Conservation (phyloP, 1,139 yeast species). For the Hyphopichia burtonii region DNA sequence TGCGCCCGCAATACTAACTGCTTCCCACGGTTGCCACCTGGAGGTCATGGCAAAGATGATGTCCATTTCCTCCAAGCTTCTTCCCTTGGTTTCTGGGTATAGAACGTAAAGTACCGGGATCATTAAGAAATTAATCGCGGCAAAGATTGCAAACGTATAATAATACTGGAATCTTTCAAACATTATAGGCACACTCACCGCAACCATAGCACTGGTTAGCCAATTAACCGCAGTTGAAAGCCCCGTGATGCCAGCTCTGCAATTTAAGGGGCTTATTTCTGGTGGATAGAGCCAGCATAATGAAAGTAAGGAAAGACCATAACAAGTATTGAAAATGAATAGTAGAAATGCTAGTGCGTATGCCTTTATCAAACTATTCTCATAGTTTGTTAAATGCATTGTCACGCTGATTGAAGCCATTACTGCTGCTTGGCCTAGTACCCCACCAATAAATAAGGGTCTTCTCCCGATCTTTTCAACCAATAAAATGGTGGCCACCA, state of each 20-base stretch:
- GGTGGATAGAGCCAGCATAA: slow-evolving; percentile 24
- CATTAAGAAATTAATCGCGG: slow-evolving; percentile 21
- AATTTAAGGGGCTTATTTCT: slow-evolving; percentile 21
- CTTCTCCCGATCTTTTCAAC: slow-evolving; percentile 4
- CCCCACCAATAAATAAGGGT: slow-evolving; percentile 1
- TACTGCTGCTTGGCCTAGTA: slow-evolving; percentile 6
- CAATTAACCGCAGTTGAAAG: slow-evolving; percentile 41
- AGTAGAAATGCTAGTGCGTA: slow-evolving; percentile 13
- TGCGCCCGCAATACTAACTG: slow-evolving; percentile 33
- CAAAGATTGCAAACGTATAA: slow-evolving; percentile 29
- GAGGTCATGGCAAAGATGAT: slow-evolving; percentile 50
- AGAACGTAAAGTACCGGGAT: slow-evolving; percentile 21
- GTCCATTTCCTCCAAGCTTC: slow-evolving; percentile 31
- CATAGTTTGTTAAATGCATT: slow-evolving; percentile 6
- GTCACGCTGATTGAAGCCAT: slow-evolving; percentile 12
- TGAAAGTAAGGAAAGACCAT: slow-evolving; percentile 26
- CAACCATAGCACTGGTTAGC: slow-evolving; percentile 39
- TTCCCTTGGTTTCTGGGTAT: slow-evolving; percentile 31
- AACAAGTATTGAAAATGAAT: slow-evolving; percentile 11
- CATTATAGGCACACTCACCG: slow-evolving; percentile 28
- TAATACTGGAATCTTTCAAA: slow-evolving; percentile 24
- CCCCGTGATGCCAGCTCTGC: slow-evolving; percentile 31
- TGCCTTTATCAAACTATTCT: slow-evolving; percentile 7
- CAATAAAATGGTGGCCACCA: slow-evolving; percentile 1
- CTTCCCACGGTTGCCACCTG: slow-evolving; percentile 35